Conservation (phyloP, 306 rosid genomes). For the Pterocarpus santalinus region DNA sequence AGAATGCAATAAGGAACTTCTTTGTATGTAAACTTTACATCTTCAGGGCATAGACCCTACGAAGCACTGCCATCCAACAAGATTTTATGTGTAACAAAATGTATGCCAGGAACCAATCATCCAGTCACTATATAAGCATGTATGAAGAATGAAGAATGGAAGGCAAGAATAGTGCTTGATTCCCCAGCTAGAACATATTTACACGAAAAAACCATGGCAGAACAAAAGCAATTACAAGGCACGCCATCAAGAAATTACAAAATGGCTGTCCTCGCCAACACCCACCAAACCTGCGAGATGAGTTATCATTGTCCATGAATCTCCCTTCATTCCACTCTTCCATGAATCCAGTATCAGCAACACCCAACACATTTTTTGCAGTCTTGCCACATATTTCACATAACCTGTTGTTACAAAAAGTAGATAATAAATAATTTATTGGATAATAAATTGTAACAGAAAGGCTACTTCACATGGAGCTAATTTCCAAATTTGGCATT, state of each 20-base stretch:
- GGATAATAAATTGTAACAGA: constrained; percentile 20
- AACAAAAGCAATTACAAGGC: constrained; percentile 93
- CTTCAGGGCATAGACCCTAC: constrained; percentile 46
- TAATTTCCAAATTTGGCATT: constrained; percentile 13
- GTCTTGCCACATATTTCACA: constrained; percentile 92
- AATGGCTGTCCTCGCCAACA: constrained; percentile 95
- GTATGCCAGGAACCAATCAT: constrained; percentile 48
- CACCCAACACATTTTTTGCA: constrained; percentile 71
- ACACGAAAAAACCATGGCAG: constrained; percentile 97
- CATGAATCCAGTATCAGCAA: constrained; percentile 66
- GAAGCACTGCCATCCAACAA: constrained; percentile 2
- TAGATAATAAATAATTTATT: constrained; percentile 31
- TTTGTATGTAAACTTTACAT: constrained; percentile 43
- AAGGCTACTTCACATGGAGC: background rate
- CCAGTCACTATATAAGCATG: constrained; percentile 30
- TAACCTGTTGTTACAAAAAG: constrained; percentile 53
- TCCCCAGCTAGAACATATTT: constrained; percentile 75
- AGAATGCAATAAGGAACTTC: constrained; percentile 42
- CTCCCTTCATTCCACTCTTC: constrained; percentile 90
- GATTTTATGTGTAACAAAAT: constrained; percentile 4
- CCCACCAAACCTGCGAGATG: constrained; percentile 58
- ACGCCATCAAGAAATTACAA: constrained; percentile 98
- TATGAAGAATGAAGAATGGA: constrained; percentile 39
- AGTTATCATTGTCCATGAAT: constrained; percentile 44
- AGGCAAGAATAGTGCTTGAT: constrained; percentile 39